These are phyloP conservation scores for Pseudogymnoascus sp. DNA, from an alignment of 2,329 filamentous ascomycete species.

Conservation along the genomic window DNA sequence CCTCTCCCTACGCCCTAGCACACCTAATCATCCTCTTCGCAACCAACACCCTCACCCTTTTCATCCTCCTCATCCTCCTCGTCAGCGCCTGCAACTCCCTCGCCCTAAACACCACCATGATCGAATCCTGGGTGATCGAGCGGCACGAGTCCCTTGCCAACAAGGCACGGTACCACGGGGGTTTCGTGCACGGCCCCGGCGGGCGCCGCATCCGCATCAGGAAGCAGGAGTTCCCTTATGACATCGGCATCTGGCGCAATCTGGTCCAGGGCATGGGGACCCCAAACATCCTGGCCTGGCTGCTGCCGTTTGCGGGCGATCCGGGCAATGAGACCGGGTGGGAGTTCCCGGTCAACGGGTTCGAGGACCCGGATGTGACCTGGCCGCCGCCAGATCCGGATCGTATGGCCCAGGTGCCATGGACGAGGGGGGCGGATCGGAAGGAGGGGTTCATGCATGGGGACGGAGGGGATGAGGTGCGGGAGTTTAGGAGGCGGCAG, in stretches of 20 bases:
- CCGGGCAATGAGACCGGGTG: constrained; percentile 34
- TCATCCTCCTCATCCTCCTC: constrained; percentile 58
- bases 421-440: constrained; percentile 14
- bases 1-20: constrained; percentile 48
- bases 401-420: constrained; percentile 34
- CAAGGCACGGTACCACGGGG: constrained; percentile 35
- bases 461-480: constrained; percentile 31
- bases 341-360: constrained; percentile 66
- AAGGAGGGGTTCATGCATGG: constrained; percentile 12
- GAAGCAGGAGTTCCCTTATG: constrained; percentile 72
- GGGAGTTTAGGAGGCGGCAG: constrained; percentile 43
- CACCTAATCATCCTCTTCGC: constrained; percentile 53
- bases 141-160: constrained; percentile 50
- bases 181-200: constrained; percentile 33
- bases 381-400: constrained; percentile 60
- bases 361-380: constrained; percentile 54
- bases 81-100: constrained; percentile 53
- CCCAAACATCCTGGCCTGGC: constrained; percentile 56
- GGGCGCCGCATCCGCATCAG: constrained; percentile 46
- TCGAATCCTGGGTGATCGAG: constrained; percentile 69
- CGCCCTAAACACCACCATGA: constrained; percentile 65
- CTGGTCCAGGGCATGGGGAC: constrained; percentile 69
- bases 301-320: constrained; percentile 48
- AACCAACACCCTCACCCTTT: constrained; percentile 48
- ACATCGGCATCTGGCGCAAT: constrained; percentile 67